phyloP scores from a whole-genome alignment of 257 asterid genomes.

The Plantago major region DNA sequence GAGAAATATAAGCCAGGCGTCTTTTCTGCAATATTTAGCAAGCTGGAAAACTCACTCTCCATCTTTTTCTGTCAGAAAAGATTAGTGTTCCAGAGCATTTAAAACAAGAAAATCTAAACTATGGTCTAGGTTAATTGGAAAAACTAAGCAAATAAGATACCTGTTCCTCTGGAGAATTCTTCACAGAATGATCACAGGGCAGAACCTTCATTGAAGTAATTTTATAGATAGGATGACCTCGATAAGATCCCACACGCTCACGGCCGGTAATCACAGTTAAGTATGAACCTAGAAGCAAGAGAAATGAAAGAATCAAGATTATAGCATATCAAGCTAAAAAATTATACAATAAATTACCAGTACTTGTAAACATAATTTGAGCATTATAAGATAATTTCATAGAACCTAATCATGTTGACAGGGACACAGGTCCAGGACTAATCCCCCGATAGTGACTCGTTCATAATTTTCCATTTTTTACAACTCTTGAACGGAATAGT shows the following conservation, averaged over 20 bases:
- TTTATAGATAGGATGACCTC: slow-evolving; percentile 77
- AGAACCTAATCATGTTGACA: not conserved
- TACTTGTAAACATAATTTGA: not conserved
- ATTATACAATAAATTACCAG: not conserved
- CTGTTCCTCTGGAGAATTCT: slow-evolving; percentile 64
- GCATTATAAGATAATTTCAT: not conserved
- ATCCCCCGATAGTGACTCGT: no score
- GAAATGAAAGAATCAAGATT: slow-evolving; percentile 12
- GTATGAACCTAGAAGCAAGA: slow-evolving; percentile 60
- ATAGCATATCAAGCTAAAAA: slow-evolving; percentile 7
- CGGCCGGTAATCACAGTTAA: slow-evolving; percentile 72
- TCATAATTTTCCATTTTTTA: no score
- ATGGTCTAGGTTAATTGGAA: slow-evolving; percentile 17
- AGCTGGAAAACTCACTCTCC: slow-evolving; percentile 68
- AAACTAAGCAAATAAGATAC: slow-evolving; percentile 33
- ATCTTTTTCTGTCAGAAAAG: slow-evolving; percentile 53
- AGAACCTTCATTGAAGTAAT: slow-evolving; percentile 66
- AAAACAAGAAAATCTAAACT: slow-evolving; percentile 15
- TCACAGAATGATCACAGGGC: slow-evolving; percentile 80
- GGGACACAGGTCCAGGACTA: not conserved
- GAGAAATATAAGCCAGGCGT: slow-evolving; percentile 84
- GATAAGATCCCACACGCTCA: slow-evolving; percentile 69
- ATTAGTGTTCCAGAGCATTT: slow-evolving; percentile 15
- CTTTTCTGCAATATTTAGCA: slow-evolving; percentile 64
- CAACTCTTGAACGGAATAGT: no score